phyloP scores from a whole-genome alignment of 2,329 filamentous ascomycete species.

The Dothiorella sarmentorum region DNA sequence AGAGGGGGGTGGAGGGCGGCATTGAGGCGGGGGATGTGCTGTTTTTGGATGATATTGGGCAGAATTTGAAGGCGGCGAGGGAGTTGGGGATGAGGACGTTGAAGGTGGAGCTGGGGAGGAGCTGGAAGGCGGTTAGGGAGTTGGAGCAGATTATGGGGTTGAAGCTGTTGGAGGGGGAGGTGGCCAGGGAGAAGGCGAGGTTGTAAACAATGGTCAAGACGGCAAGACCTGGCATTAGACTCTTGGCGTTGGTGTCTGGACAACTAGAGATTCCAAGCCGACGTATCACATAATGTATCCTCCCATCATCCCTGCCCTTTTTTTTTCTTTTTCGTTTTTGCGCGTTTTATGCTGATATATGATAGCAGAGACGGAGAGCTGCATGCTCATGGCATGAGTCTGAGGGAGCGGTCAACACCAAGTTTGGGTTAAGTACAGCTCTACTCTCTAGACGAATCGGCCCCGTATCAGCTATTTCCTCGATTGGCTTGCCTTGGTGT shows the following conservation, averaged over 20 bases:
- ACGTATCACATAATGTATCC: not conserved
- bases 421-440: too few relatives aligned
- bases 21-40: conserved; percentile 62
- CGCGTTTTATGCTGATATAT: not conserved
- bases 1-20: conserved; percentile 50
- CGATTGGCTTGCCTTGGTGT: too few relatives aligned
- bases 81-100: conserved; percentile 74
- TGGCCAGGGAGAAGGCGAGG: not conserved
- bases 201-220: not conserved
- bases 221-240: not conserved
- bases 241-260: too few relatives aligned
- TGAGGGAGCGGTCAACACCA: too few relatives aligned
- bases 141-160: conserved; percentile 74
- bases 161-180: conserved; percentile 37
- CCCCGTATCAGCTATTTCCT: too few relatives aligned
- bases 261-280: too few relatives aligned
- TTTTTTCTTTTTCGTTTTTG: not conserved
- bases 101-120: conserved; percentile 75
- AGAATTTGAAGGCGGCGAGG: conserved; percentile 80
- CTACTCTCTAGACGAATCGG: too few relatives aligned
- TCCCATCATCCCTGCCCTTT: not conserved
- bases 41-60: conserved; percentile 92
- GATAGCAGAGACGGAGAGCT: not conserved
- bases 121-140: conserved; percentile 76
- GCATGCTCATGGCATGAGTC: too few relatives aligned